These are phyloP conservation scores for Kodamaea laetipori DNA, from an alignment of 805 yeast genomes.

Conservation along the genomic window DNA sequence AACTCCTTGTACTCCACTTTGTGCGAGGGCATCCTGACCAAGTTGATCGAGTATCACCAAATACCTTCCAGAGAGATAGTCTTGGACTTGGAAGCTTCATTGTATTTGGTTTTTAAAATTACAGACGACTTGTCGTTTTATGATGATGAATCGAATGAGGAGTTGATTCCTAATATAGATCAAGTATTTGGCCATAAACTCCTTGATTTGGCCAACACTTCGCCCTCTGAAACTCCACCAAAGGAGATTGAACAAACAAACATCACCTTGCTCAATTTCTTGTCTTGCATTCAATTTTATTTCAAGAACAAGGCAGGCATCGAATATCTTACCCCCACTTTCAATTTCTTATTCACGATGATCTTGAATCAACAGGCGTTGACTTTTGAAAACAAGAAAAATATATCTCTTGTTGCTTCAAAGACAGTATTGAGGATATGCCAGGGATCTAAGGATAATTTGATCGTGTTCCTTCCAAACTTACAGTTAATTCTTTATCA, in stretches of 20 bases:
- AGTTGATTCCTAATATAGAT: conserved; percentile 28
- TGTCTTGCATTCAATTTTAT: conserved; percentile 62
- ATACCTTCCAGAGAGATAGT: conserved; percentile 17
- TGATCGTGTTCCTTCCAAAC: conserved; percentile 46
- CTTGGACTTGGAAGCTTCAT: conserved; percentile 58
- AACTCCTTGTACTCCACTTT: conserved; percentile 48
- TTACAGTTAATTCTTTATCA: conserved; percentile 51
- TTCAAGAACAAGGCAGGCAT: conserved; percentile 51
- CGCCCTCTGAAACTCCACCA: neutral
- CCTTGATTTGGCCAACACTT: conserved; percentile 16
- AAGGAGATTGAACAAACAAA: conserved; percentile 12
- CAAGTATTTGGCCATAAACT: conserved; percentile 26
- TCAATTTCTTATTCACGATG: conserved; percentile 55
- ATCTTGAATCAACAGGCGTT: conserved; percentile 25
- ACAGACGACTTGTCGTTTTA: conserved; percentile 53
- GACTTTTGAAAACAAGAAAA: conserved; percentile 18
- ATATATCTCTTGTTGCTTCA: conserved; percentile 41
- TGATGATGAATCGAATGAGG: conserved; percentile 33
- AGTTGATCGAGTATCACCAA: conserved; percentile 16
- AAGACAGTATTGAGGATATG: conserved; percentile 62
- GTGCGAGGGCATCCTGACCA: conserved; percentile 32
- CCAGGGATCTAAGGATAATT: conserved; percentile 49
- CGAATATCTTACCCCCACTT: conserved; percentile 48
- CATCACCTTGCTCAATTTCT: conserved; percentile 52
- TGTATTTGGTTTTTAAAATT: conserved; percentile 59